phyloP scores from a whole-genome alignment of 2,329 filamentous ascomycete species.

The Sporothrix mexicana region DNA sequence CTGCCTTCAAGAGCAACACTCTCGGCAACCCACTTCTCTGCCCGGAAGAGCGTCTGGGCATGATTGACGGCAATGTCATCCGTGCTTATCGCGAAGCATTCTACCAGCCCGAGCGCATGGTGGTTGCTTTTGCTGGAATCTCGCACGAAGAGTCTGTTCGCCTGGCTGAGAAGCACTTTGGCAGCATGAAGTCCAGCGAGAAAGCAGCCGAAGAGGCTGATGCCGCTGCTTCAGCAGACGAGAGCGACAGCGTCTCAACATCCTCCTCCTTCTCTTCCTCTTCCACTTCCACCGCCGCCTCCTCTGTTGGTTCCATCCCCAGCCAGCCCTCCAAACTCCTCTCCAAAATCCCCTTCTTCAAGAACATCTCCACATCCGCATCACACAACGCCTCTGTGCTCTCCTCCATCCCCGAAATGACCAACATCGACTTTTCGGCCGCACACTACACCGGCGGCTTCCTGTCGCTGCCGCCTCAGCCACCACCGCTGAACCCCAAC shows the following conservation, averaged over 20 bases:
- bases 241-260: constrained; percentile 38
- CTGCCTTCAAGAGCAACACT: constrained; percentile 94
- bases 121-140: constrained; percentile 93
- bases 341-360: constrained; percentile 80
- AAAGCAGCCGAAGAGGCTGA: constrained; percentile 44
- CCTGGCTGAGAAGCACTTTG: constrained; percentile 84
- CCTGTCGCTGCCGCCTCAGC: constrained; percentile 80
- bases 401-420: constrained; percentile 56
- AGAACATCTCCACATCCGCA: constrained; percentile 81
- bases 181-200: constrained; percentile 74
- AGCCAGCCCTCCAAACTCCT: constrained; percentile 68
- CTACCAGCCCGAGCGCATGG: constrained; percentile 87
- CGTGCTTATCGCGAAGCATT: constrained; percentile 81
- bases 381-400: constrained; percentile 65
- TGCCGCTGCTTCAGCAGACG: constrained; percentile 42
- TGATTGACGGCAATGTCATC: constrained; percentile 76
- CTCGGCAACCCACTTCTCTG: constrained; percentile 92
- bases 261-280: constrained; percentile 45
- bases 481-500: constrained; percentile 76
- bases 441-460: constrained; percentile 93
- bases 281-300: constrained; percentile 41
- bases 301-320: constrained; percentile 30
- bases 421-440: constrained; percentile 62
- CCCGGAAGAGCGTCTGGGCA: constrained; percentile 77
- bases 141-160: constrained; percentile 79